phyloP scores from a whole-genome alignment of 176 grass and related monocot genomes.

The Phoenix dactylifera region DNA sequence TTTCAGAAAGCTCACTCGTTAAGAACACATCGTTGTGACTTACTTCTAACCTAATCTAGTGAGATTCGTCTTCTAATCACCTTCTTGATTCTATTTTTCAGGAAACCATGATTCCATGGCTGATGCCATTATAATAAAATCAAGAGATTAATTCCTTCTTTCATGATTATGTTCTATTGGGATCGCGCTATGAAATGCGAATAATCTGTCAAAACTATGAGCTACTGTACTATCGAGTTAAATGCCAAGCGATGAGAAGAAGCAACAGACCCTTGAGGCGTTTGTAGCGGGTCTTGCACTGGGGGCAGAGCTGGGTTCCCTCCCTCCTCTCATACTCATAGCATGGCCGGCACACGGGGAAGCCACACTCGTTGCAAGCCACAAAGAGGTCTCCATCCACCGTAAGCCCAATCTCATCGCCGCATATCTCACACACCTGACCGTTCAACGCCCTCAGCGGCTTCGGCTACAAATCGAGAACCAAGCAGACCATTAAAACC shows the following conservation, averaged over 20 bases:
- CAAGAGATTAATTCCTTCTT: too few relatives aligned
- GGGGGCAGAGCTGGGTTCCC: constrained; percentile 90
- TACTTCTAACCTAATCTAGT: too few relatives aligned
- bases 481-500: background rate
- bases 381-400: constrained; percentile 88
- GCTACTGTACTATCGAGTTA: too few relatives aligned
- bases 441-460: constrained; percentile 63
- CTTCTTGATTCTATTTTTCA: too few relatives aligned
- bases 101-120: too few relatives aligned
- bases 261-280: constrained; percentile 63
- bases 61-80: too few relatives aligned
- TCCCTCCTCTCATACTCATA: constrained; percentile 97
- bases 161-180: too few relatives aligned
- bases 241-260: background rate
- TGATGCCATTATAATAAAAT: too few relatives aligned
- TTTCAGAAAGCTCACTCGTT: too few relatives aligned
- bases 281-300: constrained; percentile 99
- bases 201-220: too few relatives aligned
- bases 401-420: constrained; percentile 69
- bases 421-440: constrained; percentile 98
- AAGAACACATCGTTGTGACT: too few relatives aligned
- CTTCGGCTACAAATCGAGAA: constrained; percentile 35
- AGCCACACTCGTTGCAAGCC: constrained; percentile 96
- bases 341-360: constrained; percentile 94
- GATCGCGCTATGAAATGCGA: too few relatives aligned